Percentiles rank a stretch among this genome's conserved stretches.
Evolutionary conservation across 2,329 filamentous ascomycete genomes (phyloP).

Genomic region (Ophioceras dolichostomum): DNA sequence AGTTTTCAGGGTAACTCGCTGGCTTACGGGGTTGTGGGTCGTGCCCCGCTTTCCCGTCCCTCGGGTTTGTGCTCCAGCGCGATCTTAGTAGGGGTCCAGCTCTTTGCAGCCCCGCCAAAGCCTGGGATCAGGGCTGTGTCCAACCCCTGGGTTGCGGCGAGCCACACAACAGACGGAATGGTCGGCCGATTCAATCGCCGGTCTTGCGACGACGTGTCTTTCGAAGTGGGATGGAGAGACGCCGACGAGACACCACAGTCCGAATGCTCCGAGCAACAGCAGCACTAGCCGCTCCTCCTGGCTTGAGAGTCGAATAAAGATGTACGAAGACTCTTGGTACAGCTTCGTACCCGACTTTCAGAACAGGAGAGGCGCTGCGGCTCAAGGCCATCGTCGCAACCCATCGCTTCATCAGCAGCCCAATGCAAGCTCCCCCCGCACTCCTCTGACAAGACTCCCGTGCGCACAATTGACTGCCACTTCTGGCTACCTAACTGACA

Average conservation of each 20-base stretch:
- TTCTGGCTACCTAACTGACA: constrained; percentile 8
- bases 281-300: background rate
- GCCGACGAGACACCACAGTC: no score
- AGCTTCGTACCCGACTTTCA: constrained; percentile 56
- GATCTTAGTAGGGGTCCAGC: background rate
- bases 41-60: no score
- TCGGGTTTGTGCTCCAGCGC: no score
- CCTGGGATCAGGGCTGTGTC: no score
- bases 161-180: background rate
- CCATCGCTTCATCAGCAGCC: constrained; percentile 58
- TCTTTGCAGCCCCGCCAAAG: background rate
- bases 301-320: constrained; percentile 19
- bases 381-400: constrained; percentile 49
- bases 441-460: background rate
- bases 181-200: background rate
- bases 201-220: background rate
- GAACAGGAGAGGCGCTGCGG: constrained; percentile 30
- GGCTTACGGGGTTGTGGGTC: no score
- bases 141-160: no score
- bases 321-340: constrained; percentile 83
- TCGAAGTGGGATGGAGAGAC: no score
- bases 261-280: background rate
- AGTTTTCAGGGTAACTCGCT: no score
- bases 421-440: constrained; percentile 33
- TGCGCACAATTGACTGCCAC: constrained; percentile 2